Evolutionary conservation across 306 rosid species (phyloP).

Genomic region (Prosopis cineraria): DNA sequence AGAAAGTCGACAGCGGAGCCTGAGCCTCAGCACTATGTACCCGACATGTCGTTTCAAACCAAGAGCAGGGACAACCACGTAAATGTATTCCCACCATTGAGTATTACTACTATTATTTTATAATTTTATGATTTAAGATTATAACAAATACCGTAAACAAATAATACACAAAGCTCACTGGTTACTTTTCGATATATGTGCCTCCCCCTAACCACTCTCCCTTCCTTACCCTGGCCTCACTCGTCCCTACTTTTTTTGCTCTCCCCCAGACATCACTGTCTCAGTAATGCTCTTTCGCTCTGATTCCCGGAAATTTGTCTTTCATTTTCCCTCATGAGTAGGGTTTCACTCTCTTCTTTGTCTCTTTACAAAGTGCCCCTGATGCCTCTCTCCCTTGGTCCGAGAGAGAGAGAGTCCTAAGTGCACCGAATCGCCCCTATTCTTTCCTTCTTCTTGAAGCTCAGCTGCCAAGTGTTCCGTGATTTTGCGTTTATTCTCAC

Average conservation of each 20-base stretch:
- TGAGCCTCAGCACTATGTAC: neutral
- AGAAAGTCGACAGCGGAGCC: neutral
- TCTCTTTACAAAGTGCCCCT: neutral
- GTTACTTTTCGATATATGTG: constrained; percentile 62
- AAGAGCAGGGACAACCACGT: constrained; percentile 74
- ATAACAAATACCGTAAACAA: too few species aligned
- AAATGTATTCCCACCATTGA: constrained; percentile 50
- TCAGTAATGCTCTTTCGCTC: neutral
- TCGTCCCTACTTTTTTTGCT: constrained; percentile 41
- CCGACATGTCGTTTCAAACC: constrained; percentile 56
- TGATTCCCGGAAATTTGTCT: neutral
- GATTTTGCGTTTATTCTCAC: neutral
- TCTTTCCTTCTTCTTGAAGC: constrained; percentile 51
- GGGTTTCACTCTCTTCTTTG: constrained; percentile 38
- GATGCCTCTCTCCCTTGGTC: constrained; percentile 34
- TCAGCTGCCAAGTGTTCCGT: constrained; percentile 24
- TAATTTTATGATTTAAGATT: neutral
- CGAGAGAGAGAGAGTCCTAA: constrained; percentile 25
- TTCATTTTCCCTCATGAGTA: constrained; percentile 33
- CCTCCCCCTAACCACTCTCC: neutral
- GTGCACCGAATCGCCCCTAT: constrained; percentile 11
- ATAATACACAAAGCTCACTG: constrained; percentile 40
- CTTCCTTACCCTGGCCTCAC: constrained; percentile 27
- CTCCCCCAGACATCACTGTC: constrained; percentile 44
- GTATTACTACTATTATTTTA: neutral